phyloP scores from a whole-genome alignment of 208 protist species.

The Leishmania gerbilli region DNA sequence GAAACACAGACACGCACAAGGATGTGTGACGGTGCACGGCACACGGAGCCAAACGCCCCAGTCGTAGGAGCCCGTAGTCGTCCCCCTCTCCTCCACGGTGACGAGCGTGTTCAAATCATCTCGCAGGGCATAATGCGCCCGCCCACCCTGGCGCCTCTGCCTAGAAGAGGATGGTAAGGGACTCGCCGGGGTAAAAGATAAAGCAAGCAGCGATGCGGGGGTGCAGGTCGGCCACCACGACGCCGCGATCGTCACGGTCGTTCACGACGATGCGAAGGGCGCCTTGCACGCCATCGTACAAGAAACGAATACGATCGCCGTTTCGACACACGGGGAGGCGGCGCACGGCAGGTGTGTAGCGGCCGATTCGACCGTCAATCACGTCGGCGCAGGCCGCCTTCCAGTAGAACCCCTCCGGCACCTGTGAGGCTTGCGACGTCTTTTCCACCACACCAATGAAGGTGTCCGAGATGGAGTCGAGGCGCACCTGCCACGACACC shows the following conservation, averaged over 20 bases:
- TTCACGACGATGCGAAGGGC: slow-evolving; percentile 59
- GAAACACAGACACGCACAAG: not conserved
- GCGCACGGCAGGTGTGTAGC: slow-evolving; percentile 32
- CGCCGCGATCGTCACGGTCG: slow-evolving; percentile 45
- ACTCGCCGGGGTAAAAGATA: slow-evolving; percentile 82
- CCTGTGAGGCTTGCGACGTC: slow-evolving; percentile 22
- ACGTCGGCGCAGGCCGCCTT: slow-evolving; percentile 56
- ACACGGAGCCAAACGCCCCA: not conserved
- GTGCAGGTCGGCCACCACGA: slow-evolving; percentile 59
- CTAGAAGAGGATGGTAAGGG: slow-evolving; percentile 65
- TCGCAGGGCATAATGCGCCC: not conserved
- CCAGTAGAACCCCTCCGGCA: slow-evolving; percentile 87
- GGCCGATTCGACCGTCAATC: slow-evolving; percentile 63
- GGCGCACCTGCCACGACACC: slow-evolving; percentile 71
- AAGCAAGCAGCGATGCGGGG: slow-evolving; percentile 71
- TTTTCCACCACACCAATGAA: slow-evolving; percentile 83
- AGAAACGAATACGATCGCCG: slow-evolving; percentile 61
- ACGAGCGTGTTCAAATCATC: not conserved
- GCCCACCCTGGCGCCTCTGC: not conserved
- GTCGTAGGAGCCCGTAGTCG: not conserved
- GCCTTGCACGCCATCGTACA: slow-evolving; percentile 47
- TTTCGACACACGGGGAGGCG: slow-evolving; percentile 64
- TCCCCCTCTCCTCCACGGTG: not conserved
- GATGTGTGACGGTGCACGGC: not conserved
- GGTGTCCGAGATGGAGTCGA: slow-evolving; percentile 64